Evolutionary conservation across 2,329 filamentous ascomycete species (phyloP).

Genomic region (Scedosporium boydii): DNA sequence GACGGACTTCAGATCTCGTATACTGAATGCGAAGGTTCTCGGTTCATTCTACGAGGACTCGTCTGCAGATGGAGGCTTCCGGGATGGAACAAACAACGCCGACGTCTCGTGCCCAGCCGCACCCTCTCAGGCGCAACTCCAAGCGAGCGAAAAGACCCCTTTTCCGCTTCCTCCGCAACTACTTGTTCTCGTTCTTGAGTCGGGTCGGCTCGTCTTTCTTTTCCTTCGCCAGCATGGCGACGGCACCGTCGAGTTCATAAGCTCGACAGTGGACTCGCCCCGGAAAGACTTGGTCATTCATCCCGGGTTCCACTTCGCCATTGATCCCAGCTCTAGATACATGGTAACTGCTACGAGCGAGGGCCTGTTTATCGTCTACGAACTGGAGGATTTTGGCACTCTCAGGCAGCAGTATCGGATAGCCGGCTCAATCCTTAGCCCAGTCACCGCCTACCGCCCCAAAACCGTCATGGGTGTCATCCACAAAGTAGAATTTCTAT

Average conservation of each 20-base stretch:
- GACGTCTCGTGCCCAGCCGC: background rate
- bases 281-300: constrained; percentile 36
- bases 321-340: constrained; percentile 66
- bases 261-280: constrained; percentile 50
- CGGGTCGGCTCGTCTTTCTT: constrained; percentile 66
- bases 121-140: background rate
- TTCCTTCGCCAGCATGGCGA: constrained; percentile 44
- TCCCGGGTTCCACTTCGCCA: constrained; percentile 57
- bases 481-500: constrained; percentile 77
- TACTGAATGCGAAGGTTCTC: constrained; percentile 70
- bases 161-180: constrained; percentile 64
- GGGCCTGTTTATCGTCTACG: constrained; percentile 61
- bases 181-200: constrained; percentile 66
- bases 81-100: constrained; percentile 6
- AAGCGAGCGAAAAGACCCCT: background rate
- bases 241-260: constrained; percentile 48
- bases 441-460: constrained; percentile 40
- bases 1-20: constrained; percentile 67
- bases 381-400: constrained; percentile 47
- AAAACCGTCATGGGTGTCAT: constrained; percentile 60
- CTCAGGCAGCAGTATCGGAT: constrained; percentile 40
- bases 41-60: constrained; percentile 27
- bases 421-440: constrained; percentile 35
- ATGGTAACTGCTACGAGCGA: constrained; percentile 63
- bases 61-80: background rate